Evolutionary conservation across 345 rosid species (phyloP), one percentile per base, ranked within the genome.

Genomic region (Salix brachista): DNA sequence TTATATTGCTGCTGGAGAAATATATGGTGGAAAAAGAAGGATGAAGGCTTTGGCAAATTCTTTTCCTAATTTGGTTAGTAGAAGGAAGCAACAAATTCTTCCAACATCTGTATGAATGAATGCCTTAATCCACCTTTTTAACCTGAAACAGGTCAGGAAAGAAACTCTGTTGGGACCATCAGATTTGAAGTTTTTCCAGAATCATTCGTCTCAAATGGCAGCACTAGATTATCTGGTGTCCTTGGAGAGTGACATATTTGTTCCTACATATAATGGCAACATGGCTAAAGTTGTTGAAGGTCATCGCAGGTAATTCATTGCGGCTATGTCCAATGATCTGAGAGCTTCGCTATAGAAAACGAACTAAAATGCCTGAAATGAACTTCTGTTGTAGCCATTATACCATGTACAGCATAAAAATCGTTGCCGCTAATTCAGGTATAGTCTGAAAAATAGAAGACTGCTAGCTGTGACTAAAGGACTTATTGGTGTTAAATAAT

Each of bases 241-340:
- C 42, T 78, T 92, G 39, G 98, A 92, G 82, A 93, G 98, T 23
- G 98, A 94, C 78, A 88, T 91, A 81, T 94, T 94, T 79, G 88
- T 94, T 79, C 97, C 98, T 37, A 94, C 98, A 6, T 87, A 91
- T 74, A 94, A 92, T 60, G 98, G 98, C 65, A 94, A 94, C 84
- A 92, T 94, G 98, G 98, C 98, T 39, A 94, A 85, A 87, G 98
- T 94, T n/a, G 97, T 94, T 19, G 98, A 92, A 90, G 98, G 98
- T 83, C 98, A 94, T 80, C 90, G 98, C 70, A 92, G 98, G 98
- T 94, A 83, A 70, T 37, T 32, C 52, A 70, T 39, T 69, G 6
- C 28, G 70, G 50, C 50, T 18, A 0, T 13, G 4, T 30, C 23
- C 23, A 13, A 7, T 64, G 61, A 37, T 34, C 21, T 58, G 50